A percentile compares a stretch with the other conserved stretches of the same genome.
These are phyloP conservation scores for Talaromyces sp. DNA, from an alignment of 2,329 filamentous ascomycete genomes.

Conservation along the genomic window DNA sequence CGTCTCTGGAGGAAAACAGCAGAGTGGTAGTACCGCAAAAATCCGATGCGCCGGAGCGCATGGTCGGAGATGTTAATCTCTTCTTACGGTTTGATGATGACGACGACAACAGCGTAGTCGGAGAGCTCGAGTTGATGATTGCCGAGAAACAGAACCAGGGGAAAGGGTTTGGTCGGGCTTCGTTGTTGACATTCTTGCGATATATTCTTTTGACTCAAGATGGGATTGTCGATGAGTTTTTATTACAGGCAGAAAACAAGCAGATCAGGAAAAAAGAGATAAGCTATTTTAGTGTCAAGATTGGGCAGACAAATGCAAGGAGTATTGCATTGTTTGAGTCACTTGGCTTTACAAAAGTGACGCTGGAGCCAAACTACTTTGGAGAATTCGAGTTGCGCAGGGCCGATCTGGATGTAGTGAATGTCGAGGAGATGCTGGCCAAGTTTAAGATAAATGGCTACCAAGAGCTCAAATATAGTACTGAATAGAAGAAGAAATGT, in stretches of 20 bases:
- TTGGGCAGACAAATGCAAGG: constrained; percentile 49
- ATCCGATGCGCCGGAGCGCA: constrained; percentile 50
- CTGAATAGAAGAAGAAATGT: background rate
- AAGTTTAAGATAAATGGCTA: constrained; percentile 31
- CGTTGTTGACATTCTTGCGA: constrained; percentile 61
- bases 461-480: constrained; percentile 31
- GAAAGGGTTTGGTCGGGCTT: constrained; percentile 58
- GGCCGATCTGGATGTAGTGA: constrained; percentile 21
- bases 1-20: background rate
- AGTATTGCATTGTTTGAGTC: constrained; percentile 58
- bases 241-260: constrained; percentile 12
- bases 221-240: constrained; percentile 55
- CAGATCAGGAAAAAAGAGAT: constrained; percentile 13
- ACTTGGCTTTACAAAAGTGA: constrained; percentile 50
- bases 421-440: constrained; percentile 21
- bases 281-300: constrained; percentile 54
- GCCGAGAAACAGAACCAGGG: constrained; percentile 54
- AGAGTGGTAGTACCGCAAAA: constrained; percentile 25
- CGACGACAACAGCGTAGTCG: constrained; percentile 46
- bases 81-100: constrained; percentile 63
- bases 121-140: constrained; percentile 85
- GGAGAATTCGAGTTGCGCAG: constrained; percentile 58
- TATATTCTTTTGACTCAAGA: constrained; percentile 56
- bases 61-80: constrained; percentile 74
- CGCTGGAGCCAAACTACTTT: constrained; percentile 56